Conservation (phyloP, 345 rosid species). For the Pelargonium nanum region DNA sequence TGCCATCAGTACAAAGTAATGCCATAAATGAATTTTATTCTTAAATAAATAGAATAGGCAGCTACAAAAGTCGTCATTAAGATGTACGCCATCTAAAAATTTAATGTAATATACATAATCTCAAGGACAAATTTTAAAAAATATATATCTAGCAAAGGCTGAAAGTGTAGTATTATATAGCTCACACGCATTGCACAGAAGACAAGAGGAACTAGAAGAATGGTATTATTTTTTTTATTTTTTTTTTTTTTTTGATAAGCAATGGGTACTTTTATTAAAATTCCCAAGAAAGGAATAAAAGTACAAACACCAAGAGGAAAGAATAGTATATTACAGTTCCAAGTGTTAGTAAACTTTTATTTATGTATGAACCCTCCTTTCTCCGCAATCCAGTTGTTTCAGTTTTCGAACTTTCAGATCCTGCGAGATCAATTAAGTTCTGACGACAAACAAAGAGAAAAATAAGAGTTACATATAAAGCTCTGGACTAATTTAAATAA, state of each 20-base stretch:
- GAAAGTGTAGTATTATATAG: background rate
- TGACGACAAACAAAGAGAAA: constrained; percentile 18
- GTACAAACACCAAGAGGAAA: background rate
- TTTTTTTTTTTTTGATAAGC: too few species aligned
- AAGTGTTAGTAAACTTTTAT: constrained; percentile 63
- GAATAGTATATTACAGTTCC: constrained; percentile 43
- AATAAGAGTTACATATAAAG: background rate
- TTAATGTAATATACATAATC: background rate
- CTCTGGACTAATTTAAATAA: background rate
- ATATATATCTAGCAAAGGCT: background rate
- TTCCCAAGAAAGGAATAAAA: too few species aligned
- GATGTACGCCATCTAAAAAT: too few species aligned
- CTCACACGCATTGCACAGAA: background rate
- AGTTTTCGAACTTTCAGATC: constrained; percentile 71
- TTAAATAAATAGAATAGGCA: too few species aligned
- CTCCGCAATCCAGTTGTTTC: constrained; percentile 67
- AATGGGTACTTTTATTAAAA: too few species aligned
- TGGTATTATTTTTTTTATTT: too few species aligned
- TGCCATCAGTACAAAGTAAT: background rate
- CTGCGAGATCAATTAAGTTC: constrained; percentile 69
- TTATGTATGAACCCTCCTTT: constrained; percentile 69
- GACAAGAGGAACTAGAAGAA: too few species aligned
- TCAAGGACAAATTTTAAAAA: too few species aligned
- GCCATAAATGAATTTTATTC: background rate
- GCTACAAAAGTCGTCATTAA: too few species aligned